Percentiles rank a stretch among this genome's conserved stretches.
Conservation (phyloP, 352 stramenopile genomes). For the Pythium plurisporium region DNA sequence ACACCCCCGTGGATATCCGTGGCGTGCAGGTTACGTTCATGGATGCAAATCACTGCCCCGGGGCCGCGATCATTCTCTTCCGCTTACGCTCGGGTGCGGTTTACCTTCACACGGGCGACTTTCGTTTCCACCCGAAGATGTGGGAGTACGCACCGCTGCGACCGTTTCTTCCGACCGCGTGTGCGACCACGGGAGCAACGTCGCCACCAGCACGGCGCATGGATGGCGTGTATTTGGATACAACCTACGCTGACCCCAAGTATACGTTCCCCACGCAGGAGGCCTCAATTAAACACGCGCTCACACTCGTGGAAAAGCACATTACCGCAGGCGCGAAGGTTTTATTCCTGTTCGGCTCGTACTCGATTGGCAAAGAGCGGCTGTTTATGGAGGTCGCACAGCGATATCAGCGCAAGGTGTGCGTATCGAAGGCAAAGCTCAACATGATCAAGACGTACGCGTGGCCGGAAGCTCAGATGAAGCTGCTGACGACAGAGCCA, state of each 20-base stretch:
- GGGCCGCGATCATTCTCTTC: conserved; percentile 95
- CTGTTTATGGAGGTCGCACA: conserved; percentile 94
- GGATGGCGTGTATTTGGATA: conserved; percentile 93
- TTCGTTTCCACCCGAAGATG: conserved; percentile 77
- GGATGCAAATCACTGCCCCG: conserved; percentile 97
- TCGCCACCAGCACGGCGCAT: conserved; percentile 31
- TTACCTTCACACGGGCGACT: conserved; percentile 92
- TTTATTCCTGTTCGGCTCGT: conserved; percentile 95
- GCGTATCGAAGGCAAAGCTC: conserved; percentile 69
- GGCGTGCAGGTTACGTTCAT: conserved; percentile 93
- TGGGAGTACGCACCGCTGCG: conserved; percentile 51
- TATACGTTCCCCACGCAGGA: conserved; percentile 92
- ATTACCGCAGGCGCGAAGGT: conserved; percentile 55
- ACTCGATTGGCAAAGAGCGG: conserved; percentile 96
- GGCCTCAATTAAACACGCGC: conserved; percentile 49
- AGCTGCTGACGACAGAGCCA: conserved; percentile 84
- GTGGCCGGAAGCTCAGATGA: conserved; percentile 78
- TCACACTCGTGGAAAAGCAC: conserved; percentile 60
- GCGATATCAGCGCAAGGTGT: conserved; percentile 66
- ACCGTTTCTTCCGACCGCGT: conserved; percentile 23
- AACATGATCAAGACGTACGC: conserved; percentile 86
- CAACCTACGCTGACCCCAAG: conserved; percentile 95
- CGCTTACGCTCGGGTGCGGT: conserved; percentile 68
- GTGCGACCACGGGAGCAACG: conserved; percentile 2
- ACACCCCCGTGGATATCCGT: conserved; percentile 75